Evolutionary conservation across 2,329 filamentous ascomycete genomes (phyloP).

Genomic region (Ophiostoma triangulosporum): DNA sequence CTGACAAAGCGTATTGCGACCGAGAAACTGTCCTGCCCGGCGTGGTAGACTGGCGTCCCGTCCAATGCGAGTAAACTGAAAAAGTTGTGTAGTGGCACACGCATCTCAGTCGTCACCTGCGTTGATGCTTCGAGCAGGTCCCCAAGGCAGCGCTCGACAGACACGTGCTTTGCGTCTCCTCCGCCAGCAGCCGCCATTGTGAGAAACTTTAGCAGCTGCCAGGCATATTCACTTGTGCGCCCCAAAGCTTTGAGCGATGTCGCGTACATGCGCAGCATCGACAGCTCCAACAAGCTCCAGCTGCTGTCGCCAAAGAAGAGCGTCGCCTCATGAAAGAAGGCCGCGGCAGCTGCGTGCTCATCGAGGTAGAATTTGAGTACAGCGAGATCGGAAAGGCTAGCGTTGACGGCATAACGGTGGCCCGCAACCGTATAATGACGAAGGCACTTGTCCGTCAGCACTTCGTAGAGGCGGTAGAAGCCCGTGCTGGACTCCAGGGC

Average conservation of each 20-base stretch:
- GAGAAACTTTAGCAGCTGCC: constrained; percentile 59
- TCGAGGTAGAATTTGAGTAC: constrained; percentile 65
- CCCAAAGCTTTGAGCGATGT: constrained; percentile 67
- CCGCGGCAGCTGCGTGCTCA: constrained; percentile 60
- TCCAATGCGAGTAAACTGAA: constrained; percentile 58
- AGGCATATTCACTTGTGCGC: constrained; percentile 65
- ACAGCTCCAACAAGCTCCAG: constrained; percentile 69
- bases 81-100: constrained; percentile 56
- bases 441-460: constrained; percentile 71
- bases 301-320: constrained; percentile 64
- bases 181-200: constrained; percentile 49
- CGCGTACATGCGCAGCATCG: constrained; percentile 76
- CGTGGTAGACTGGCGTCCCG: constrained; percentile 54
- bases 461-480: constrained; percentile 56
- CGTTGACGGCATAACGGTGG: constrained; percentile 63
- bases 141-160: constrained; percentile 33
- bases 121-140: constrained; percentile 34
- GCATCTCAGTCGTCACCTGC: constrained; percentile 42
- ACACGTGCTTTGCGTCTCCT: constrained; percentile 14
- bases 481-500: constrained; percentile 48
- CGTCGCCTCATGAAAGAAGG: constrained; percentile 65
- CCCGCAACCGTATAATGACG: constrained; percentile 72
- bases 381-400: constrained; percentile 71
- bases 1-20: constrained; percentile 56
- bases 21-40: constrained; percentile 61